These are phyloP conservation scores for Butyriboletus appendiculatus DNA, from an alignment of 1,284 basidiomycete species.

Conservation along the genomic window DNA sequence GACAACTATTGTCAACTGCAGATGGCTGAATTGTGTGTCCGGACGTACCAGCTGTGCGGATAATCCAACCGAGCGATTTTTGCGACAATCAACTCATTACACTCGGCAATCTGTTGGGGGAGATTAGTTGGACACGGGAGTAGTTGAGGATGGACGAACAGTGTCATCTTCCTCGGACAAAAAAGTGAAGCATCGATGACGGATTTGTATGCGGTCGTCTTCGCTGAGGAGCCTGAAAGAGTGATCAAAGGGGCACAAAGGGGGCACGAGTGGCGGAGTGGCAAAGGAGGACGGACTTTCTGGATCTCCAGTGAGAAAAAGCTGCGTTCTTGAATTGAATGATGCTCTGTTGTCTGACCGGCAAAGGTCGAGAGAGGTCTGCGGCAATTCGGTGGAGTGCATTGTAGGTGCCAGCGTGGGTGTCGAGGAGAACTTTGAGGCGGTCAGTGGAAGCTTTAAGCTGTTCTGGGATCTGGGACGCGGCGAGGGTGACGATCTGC, in stretches of 20 bases:
- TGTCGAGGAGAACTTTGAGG: conserved; percentile 65
- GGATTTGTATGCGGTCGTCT: conserved; percentile 60
- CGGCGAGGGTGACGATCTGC: conserved; percentile 62
- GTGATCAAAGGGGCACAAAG: conserved; percentile 16
- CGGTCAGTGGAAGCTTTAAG: conserved; percentile 60
- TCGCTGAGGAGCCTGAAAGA: conserved; percentile 60
- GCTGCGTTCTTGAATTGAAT: conserved; percentile 82
- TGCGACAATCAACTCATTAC: conserved; percentile 67
- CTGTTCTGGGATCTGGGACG: conserved; percentile 65
- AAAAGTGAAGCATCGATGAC: conserved; percentile 59
- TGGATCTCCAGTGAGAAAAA: conserved; percentile 65
- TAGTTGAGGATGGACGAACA: conserved; percentile 38
- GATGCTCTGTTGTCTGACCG: conserved; percentile 73
- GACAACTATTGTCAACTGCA: neutral
- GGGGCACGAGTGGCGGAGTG: conserved; percentile 2
- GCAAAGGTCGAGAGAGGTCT: conserved; percentile 53
- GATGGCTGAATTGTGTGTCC: conserved; percentile 8
- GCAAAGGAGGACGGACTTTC: conserved; percentile 50
- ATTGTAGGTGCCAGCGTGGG: conserved; percentile 62
- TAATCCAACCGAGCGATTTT: conserved; percentile 75
- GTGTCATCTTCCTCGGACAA: conserved; percentile 74
- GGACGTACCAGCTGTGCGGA: conserved; percentile 61
- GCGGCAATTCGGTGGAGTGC: conserved; percentile 72
- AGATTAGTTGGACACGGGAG: conserved; percentile 8
- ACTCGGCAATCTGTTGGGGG: conserved; percentile 62